Conservation (phyloP, 1,284 basidiomycete species). For the Termitomyces sp. region DNA sequence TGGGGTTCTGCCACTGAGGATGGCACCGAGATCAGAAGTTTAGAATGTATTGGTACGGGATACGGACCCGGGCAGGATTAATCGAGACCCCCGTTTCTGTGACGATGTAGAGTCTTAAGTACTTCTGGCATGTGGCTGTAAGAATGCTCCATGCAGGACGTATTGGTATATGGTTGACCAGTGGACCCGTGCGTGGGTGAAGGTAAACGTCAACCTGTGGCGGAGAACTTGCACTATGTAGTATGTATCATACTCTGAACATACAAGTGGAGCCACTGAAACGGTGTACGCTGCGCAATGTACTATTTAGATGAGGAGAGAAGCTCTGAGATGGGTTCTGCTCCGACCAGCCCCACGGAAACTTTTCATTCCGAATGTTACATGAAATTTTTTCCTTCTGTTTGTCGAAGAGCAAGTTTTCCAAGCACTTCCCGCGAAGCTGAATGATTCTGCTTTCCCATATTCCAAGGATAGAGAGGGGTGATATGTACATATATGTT, state of each 20-base stretch:
- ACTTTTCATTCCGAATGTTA: not conserved
- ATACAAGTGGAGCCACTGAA: not conserved
- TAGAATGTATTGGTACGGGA: not conserved
- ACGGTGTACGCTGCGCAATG: not conserved
- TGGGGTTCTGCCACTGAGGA: not conserved
- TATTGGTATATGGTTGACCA: too few species aligned
- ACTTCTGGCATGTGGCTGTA: too few species aligned
- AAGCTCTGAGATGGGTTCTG: constrained; percentile 1
- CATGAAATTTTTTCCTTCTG: not conserved
- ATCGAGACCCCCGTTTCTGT: not conserved
- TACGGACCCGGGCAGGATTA: not conserved
- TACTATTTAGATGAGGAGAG: not conserved
- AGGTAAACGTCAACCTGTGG: too few species aligned
- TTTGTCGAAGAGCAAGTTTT: not conserved
- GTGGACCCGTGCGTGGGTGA: too few species aligned
- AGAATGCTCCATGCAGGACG: not conserved
- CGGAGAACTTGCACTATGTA: not conserved
- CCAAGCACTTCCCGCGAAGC: constrained; percentile 1
- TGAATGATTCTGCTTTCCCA: not conserved
- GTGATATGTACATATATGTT: not conserved
- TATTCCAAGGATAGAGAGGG: not conserved
- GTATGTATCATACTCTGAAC: not conserved
- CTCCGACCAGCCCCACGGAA: not conserved
- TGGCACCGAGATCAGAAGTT: not conserved
- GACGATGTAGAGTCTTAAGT: too few species aligned